A percentile compares a stretch with the other conserved stretches of the same genome.
phyloP scores from a whole-genome alignment of 176 grass and related monocot species.

The Musa beccarii region DNA sequence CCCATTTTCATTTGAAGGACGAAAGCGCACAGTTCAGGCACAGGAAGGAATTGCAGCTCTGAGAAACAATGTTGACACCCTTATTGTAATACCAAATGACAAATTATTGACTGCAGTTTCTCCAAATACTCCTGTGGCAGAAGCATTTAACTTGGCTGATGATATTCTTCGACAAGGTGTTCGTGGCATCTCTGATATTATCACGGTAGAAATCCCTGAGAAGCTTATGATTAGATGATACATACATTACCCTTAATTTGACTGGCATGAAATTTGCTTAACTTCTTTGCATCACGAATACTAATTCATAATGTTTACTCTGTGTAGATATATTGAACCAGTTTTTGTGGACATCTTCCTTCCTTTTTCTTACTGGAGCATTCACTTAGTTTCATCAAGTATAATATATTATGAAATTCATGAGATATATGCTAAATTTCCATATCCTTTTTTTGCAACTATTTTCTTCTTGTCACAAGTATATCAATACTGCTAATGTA shows the following conservation, averaged over 20 bases:
- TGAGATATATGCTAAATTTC: neutral
- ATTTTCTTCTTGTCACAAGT: too few relatives aligned
- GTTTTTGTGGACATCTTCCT: neutral
- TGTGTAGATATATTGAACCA: neutral
- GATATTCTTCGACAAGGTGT: slow-evolving; percentile 23
- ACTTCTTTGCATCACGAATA: neutral
- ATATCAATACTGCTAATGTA: too few relatives aligned
- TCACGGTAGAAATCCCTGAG: neutral
- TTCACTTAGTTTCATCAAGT: neutral
- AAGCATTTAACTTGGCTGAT: slow-evolving; percentile 26
- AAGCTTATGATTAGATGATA: neutral
- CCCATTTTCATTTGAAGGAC: slow-evolving; percentile 19
- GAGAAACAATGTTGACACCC: slow-evolving; percentile 21
- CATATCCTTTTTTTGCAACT: too few relatives aligned
- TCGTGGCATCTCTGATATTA: slow-evolving; percentile 22
- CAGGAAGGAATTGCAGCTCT: slow-evolving; percentile 20
- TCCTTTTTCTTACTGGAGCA: neutral
- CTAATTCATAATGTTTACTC: neutral
- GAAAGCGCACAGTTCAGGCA: slow-evolving; percentile 19
- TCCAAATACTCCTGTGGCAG: slow-evolving; percentile 18
- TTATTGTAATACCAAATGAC: slow-evolving; percentile 20
- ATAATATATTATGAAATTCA: neutral
- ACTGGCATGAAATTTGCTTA: neutral
- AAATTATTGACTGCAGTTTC: slow-evolving; percentile 20
- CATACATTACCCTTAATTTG: too few relatives aligned